A percentile compares a stretch with the other conserved stretches of the same genome.
phyloP scores from a whole-genome alignment of 345 rosid species.

The Cardamine chenopodiifolia region DNA sequence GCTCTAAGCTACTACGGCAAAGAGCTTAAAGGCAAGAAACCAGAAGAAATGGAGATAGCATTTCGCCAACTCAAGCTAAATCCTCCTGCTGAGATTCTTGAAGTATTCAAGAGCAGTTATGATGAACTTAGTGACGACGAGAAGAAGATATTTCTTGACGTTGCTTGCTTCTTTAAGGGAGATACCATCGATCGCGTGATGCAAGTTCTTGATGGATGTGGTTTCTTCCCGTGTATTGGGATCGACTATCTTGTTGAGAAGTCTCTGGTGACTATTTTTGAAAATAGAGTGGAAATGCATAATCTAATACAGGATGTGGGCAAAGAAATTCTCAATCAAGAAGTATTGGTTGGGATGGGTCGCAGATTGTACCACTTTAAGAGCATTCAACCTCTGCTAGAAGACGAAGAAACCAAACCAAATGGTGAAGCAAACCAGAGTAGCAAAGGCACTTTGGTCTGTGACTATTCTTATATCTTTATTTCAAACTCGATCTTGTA shows the following conservation, averaged over 20 bases:
- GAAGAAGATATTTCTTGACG: constrained; percentile 41
- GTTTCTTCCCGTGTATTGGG: constrained; percentile 20
- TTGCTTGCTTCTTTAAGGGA: constrained; percentile 39
- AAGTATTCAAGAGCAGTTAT: constrained; percentile 33
- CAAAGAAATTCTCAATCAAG: constrained; percentile 16
- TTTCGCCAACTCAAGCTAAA: constrained; percentile 8
- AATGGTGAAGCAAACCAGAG: too few relatives aligned
- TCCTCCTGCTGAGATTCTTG: constrained; percentile 17
- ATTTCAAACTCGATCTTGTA: neutral
- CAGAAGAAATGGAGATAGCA: constrained; percentile 8
- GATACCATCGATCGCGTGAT: neutral
- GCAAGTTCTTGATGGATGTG: constrained; percentile 27
- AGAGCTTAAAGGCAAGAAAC: neutral
- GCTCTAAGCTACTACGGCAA: constrained; percentile 3
- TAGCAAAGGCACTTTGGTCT: neutral
- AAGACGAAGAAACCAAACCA: too few relatives aligned
- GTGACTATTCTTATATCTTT: neutral
- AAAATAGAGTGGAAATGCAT: constrained; percentile 20
- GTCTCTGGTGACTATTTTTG: constrained; percentile 20
- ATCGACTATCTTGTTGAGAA: constrained; percentile 38
- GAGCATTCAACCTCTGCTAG: constrained; percentile 23
- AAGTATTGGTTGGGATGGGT: constrained; percentile 8
- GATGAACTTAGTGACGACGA: constrained; percentile 34
- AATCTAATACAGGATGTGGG: constrained; percentile 35
- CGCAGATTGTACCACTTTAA: constrained; percentile 7